phyloP scores from a whole-genome alignment of 2,329 filamentous ascomycete species.

The Exophiala sp. region DNA sequence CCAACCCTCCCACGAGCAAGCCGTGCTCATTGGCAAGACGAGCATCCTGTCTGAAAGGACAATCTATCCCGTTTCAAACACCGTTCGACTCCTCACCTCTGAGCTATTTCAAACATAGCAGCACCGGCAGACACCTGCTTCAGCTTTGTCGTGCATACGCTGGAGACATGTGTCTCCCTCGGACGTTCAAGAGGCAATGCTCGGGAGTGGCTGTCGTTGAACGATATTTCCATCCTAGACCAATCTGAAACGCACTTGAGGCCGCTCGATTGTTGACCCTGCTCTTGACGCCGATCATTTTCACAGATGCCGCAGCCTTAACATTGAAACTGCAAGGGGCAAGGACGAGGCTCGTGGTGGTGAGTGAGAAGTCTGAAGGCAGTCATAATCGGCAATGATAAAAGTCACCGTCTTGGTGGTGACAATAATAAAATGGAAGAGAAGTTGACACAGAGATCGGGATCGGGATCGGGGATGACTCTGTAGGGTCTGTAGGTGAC shows the following conservation, averaged over 20 bases:
- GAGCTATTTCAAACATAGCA: conserved; percentile 6
- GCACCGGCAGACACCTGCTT: conserved; percentile 4
- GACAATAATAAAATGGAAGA: no score
- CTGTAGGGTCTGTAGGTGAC: neutral
- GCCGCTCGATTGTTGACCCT: conserved; percentile 7
- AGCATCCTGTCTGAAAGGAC: conserved; percentile 17
- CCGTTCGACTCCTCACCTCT: conserved; percentile 1
- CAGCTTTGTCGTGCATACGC: conserved; percentile 6
- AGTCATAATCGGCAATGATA: neutral
- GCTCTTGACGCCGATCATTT: conserved; percentile 10
- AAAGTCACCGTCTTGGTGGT: no score
- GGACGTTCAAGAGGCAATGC: conserved; percentile 8
- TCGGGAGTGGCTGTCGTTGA: conserved; percentile 25
- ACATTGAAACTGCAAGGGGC: neutral
- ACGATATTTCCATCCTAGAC: conserved; percentile 3
- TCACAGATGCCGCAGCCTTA: conserved; percentile 6
- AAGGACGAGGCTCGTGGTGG: no score
- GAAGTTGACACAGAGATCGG: neutral
- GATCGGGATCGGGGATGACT: neutral
- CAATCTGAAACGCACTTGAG: conserved; percentile 22
- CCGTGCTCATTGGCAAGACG: conserved; percentile 20
- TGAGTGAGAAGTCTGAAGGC: neutral
- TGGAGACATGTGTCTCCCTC: conserved; percentile 13
- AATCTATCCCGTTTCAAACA: conserved; percentile 18
- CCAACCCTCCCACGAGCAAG: conserved; percentile 7